Evolutionary conservation across 2,329 filamentous ascomycete species (phyloP).

Genomic region (Cladophialophora immunda): DNA sequence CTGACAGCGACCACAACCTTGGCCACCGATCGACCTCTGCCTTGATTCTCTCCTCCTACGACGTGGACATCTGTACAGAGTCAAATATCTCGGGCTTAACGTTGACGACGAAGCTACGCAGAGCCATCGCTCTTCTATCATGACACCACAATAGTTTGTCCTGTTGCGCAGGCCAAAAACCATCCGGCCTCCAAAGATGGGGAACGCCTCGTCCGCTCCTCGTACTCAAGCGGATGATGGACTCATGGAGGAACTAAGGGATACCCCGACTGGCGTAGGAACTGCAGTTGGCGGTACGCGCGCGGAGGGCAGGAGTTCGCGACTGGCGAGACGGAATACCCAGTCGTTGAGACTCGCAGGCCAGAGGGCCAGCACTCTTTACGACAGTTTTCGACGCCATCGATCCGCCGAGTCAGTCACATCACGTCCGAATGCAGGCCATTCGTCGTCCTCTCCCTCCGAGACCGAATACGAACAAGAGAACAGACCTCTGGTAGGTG

Average conservation of each 20-base stretch:
- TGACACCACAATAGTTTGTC: conserved; percentile 27
- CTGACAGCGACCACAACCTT: conserved; percentile 24
- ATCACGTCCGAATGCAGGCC: conserved; percentile 24
- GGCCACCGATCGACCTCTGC: conserved; percentile 1
- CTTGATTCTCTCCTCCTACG: not conserved
- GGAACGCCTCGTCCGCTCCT: conserved; percentile 33
- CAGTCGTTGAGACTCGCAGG: conserved; percentile 28
- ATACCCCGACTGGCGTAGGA: conserved; percentile 17
- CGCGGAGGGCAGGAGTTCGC: conserved; percentile 24
- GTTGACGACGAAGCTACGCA: not conserved
- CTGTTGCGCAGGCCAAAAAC: conserved; percentile 24
- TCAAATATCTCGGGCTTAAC: not conserved
- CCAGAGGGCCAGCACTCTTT: conserved; percentile 36
- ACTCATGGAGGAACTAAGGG: conserved; percentile 28
- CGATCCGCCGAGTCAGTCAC: conserved; percentile 33
- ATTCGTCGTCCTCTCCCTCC: conserved; percentile 37
- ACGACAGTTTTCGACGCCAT: conserved; percentile 42
- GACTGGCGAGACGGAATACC: conserved; percentile 30
- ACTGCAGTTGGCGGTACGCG: conserved; percentile 9
- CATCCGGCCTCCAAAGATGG: conserved; percentile 27
- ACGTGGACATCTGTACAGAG: not conserved
- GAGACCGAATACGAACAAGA: conserved; percentile 50
- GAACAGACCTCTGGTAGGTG: conserved; percentile 46
- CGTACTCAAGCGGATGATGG: conserved; percentile 25
- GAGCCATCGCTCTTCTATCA: conserved; percentile 18